phyloP scores from a whole-genome alignment of 169 alveolate species.

The Plasmodium relictum region DNA sequence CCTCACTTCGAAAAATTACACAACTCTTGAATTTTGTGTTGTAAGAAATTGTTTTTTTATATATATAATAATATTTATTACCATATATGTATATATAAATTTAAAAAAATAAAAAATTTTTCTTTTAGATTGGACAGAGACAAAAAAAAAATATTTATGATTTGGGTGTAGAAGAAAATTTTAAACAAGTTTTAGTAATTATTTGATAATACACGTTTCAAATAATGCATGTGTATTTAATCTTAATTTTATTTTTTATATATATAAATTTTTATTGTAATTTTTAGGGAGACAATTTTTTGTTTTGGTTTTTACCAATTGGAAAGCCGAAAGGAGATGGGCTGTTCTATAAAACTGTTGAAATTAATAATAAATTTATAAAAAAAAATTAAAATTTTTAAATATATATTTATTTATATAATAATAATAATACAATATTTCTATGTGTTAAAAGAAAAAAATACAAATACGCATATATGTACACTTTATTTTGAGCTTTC shows the following conservation, averaged over 20 bases:
- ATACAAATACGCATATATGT: not conserved
- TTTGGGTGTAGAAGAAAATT: slow-evolving; percentile 69
- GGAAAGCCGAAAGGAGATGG: slow-evolving; percentile 65
- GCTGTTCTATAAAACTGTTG: slow-evolving; percentile 24
- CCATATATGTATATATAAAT: not conserved
- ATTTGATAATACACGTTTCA: not conserved
- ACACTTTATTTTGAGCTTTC: too few relatives aligned
- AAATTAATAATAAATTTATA: too few relatives aligned
- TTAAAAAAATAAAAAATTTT: not conserved
- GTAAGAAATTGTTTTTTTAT: not conserved
- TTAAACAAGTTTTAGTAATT: slow-evolving; percentile 54
- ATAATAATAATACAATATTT: not conserved
- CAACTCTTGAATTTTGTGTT: slow-evolving; percentile 61
- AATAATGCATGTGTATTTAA: not conserved
- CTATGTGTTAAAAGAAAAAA: not conserved
- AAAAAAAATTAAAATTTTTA: too few relatives aligned
- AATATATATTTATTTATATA: too few relatives aligned
- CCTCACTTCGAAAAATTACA: slow-evolving; percentile 42
- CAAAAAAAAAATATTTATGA: slow-evolving; percentile 40
- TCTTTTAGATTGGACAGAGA: slow-evolving; percentile 28
- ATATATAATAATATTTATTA: not conserved
- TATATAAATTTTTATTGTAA: not conserved
- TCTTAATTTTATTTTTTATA: not conserved
- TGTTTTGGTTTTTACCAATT: slow-evolving; percentile 47
- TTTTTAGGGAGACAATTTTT: slow-evolving; percentile 43